Conservation (phyloP, 495 filamentous ascomycete genomes). For the Penicillium ucsense region DNA sequence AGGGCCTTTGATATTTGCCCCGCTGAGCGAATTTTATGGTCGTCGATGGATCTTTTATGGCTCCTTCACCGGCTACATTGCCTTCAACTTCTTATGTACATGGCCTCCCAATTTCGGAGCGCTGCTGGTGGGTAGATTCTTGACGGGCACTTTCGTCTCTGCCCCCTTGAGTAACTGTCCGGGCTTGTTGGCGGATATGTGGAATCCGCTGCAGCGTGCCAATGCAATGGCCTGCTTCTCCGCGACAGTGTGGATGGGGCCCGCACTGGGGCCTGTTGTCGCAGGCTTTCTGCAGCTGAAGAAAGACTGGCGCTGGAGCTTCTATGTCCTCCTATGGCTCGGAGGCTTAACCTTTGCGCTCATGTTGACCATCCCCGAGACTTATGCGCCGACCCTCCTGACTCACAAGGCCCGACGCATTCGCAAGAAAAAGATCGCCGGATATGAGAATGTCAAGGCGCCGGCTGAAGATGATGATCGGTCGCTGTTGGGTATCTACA, state of each 20-base stretch:
- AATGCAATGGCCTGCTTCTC: constrained; percentile 43
- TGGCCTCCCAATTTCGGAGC: constrained; percentile 40
- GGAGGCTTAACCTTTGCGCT: constrained; percentile 25
- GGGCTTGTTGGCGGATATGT: constrained; percentile 45
- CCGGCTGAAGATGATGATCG: constrained; percentile 31
- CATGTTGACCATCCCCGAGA: constrained; percentile 38
- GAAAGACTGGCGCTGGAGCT: constrained; percentile 39
- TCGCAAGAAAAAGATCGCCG: constrained; percentile 24
- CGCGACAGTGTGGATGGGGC: constrained; percentile 27
- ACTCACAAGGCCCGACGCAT: constrained; percentile 26
- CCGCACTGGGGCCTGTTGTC: constrained; percentile 26
- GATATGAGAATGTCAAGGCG: constrained; percentile 38
- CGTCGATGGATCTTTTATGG: constrained; percentile 38
- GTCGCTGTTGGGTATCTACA: constrained; percentile 34
- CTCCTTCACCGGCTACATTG: constrained; percentile 33
- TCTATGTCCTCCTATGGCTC: constrained; percentile 40
- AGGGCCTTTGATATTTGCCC: constrained; percentile 42
- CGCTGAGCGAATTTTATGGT: constrained; percentile 44
- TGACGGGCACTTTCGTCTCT: constrained; percentile 41
- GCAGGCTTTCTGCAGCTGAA: constrained; percentile 37
- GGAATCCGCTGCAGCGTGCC: constrained; percentile 40
- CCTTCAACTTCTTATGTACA: constrained; percentile 44
- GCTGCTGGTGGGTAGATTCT: constrained; percentile 40
- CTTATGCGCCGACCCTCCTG: constrained; percentile 18
- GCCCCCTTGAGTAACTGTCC: constrained; percentile 40